Percentiles rank a stretch among this genome's conserved stretches.
phyloP scores from a whole-genome alignment of 2,329 filamentous ascomycete species.

The Scedosporium minutisporum region DNA sequence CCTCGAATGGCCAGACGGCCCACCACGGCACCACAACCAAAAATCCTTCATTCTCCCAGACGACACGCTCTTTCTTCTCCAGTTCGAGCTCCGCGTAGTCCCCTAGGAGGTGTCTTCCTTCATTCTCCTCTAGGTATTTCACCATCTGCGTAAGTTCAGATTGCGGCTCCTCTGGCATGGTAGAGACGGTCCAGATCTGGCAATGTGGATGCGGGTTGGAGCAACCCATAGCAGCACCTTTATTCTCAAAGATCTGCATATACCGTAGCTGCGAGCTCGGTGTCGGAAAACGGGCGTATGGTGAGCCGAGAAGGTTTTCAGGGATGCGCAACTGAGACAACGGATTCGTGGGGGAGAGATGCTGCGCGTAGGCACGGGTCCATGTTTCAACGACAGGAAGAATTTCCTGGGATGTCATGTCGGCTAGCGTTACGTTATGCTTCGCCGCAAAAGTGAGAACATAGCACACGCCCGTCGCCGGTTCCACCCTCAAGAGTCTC shows the following conservation, averaged over 20 bases:
- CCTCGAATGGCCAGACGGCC: constrained; percentile 96
- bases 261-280: constrained; percentile 42
- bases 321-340: constrained; percentile 37
- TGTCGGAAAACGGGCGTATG: background rate
- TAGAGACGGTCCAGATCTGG: constrained; percentile 91
- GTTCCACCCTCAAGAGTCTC: constrained; percentile 68
- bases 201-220: constrained; percentile 97
- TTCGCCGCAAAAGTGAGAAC: constrained; percentile 88
- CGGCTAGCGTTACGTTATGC: constrained; percentile 86
- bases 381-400: constrained; percentile 78
- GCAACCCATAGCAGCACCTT: constrained; percentile 95
- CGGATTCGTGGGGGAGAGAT: constrained; percentile 64
- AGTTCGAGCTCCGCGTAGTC: constrained; percentile 83
- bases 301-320: constrained; percentile 27
- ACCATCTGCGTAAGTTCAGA: constrained; percentile 70
- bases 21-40: constrained; percentile 92
- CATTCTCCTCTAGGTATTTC: constrained; percentile 66
- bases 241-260: constrained; percentile 99
- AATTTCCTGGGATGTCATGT: constrained; percentile 70
- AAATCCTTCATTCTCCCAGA: constrained; percentile 81
- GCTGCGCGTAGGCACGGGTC: constrained; percentile 79
- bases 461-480: constrained; percentile 92
- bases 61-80: constrained; percentile 71
- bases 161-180: constrained; percentile 77
- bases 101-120: constrained; percentile 64